A percentile compares a stretch with the other conserved stretches of the same genome.
Conservation (phyloP, 139 green algal species). For the Chlamydomonas eustigma region DNA sequence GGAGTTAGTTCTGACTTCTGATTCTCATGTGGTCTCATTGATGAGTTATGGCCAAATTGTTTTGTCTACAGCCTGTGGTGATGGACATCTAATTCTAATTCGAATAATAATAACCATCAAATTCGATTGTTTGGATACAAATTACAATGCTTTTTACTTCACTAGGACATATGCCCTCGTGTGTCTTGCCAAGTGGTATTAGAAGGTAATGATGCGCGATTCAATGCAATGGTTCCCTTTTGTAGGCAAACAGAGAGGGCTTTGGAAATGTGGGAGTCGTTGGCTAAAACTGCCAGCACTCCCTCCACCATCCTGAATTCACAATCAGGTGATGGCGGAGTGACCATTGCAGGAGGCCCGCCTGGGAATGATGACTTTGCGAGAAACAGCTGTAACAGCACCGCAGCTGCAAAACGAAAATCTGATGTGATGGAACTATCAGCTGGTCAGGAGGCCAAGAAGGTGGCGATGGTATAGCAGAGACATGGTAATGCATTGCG, state of each 20-base stretch:
- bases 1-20: too few relatives aligned
- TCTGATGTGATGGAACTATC: neutral
- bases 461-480: too few relatives aligned
- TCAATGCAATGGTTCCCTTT: neutral
- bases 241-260: slow-evolving; percentile 18
- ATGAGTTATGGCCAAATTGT: too few relatives aligned
- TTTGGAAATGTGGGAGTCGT: slow-evolving; percentile 43
- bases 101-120: neutral
- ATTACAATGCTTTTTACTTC: neutral
- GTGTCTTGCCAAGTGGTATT: neutral
- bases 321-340: too few relatives aligned
- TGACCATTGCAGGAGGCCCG: too few relatives aligned
- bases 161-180: neutral
- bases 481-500: too few relatives aligned
- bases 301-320: slow-evolving; percentile 37
- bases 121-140: neutral
- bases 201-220: neutral
- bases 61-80: too few relatives aligned
- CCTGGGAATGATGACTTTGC: too few relatives aligned
- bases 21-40: too few relatives aligned
- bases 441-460: too few relatives aligned
- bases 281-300: slow-evolving; percentile 28
- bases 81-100: too few relatives aligned
- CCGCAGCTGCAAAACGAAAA: neutral
- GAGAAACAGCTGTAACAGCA: too few relatives aligned